These are phyloP conservation scores for Pogostemon cablin DNA, from an alignment of 257 asterid genomes.

Conservation along the genomic window DNA sequence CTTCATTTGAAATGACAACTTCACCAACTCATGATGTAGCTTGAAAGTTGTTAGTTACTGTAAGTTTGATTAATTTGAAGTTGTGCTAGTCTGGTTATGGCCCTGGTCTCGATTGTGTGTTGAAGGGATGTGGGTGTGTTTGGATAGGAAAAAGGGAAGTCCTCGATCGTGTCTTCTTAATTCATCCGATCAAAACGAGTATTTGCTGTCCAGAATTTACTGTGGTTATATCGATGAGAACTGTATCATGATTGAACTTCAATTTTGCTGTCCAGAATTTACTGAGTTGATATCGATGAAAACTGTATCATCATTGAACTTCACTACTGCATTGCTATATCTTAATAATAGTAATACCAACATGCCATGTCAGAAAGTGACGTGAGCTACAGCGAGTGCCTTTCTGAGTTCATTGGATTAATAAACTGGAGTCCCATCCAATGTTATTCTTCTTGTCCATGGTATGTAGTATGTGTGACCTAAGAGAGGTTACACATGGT, in stretches of 20 bases:
- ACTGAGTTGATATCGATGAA: no score
- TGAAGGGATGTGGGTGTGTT: neutral
- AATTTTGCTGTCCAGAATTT: neutral
- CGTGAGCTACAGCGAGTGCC: no score
- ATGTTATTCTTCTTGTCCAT: no score
- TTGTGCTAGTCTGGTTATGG: slow-evolving; percentile 4
- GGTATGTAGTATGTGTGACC: no score
- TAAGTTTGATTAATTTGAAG: slow-evolving; percentile 17
- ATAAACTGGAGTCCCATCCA: no score
- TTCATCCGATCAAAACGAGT: neutral
- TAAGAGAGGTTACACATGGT: no score
- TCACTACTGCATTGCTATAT: no score
- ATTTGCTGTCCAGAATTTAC: slow-evolving; percentile 6
- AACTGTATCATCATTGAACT: no score
- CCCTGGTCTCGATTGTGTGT: neutral
- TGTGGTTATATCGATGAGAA: neutral
- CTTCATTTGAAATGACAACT: slow-evolving; percentile 25
- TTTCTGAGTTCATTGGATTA: no score
- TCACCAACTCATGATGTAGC: slow-evolving; percentile 10
- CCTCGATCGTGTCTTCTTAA: neutral
- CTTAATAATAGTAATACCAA: no score
- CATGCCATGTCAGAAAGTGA: no score
- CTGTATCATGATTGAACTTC: neutral
- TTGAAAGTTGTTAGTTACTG: slow-evolving; percentile 25
- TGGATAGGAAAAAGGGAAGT: neutral